Evolutionary conservation across 2,329 filamentous ascomycete species (phyloP).

Genomic region (Colletotrichum cordylinicola): DNA sequence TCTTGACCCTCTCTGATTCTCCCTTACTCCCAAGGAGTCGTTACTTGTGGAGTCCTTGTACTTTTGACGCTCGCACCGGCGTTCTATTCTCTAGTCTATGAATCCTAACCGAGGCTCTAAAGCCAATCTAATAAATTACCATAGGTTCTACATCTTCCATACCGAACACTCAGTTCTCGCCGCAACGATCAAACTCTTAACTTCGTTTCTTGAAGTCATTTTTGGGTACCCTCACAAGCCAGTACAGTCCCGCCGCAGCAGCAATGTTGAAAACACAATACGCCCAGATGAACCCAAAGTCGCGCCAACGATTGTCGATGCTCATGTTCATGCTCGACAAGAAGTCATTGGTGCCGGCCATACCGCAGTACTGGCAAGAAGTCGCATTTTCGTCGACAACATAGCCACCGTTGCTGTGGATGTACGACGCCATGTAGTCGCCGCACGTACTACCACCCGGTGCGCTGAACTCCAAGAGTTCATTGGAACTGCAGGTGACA

Average conservation of each 20-base stretch:
- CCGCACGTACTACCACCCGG: conserved; percentile 52
- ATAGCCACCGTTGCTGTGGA: conserved; percentile 50
- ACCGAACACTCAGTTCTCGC: accelerated
- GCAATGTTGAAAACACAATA: conserved; percentile 57
- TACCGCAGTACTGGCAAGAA: conserved; percentile 49
- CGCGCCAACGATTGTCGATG: conserved; percentile 57
- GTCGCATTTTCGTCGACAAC: conserved; percentile 48
- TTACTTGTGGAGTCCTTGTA: accelerated
- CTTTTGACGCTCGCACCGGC: not conserved
- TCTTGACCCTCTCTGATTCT: accelerated
- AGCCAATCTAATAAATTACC: accelerated
- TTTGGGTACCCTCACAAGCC: conserved; percentile 40
- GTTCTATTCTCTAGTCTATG: not conserved
- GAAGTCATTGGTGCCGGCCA: conserved; percentile 42
- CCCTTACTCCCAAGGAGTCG: accelerated
- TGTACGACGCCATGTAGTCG: conserved; percentile 53
- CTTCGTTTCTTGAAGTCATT: conserved; percentile 17
- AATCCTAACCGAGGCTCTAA: not conserved
- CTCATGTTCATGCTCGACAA: conserved; percentile 44
- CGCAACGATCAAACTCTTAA: accelerated
- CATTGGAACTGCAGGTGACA: conserved; percentile 27
- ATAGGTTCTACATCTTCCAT: not conserved
- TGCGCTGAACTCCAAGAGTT: conserved; percentile 60
- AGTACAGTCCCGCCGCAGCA: conserved; percentile 54
- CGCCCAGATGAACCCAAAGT: conserved; percentile 59